Conservation (phyloP, 1,284 basidiomycete species). For the Waitea zeae region DNA sequence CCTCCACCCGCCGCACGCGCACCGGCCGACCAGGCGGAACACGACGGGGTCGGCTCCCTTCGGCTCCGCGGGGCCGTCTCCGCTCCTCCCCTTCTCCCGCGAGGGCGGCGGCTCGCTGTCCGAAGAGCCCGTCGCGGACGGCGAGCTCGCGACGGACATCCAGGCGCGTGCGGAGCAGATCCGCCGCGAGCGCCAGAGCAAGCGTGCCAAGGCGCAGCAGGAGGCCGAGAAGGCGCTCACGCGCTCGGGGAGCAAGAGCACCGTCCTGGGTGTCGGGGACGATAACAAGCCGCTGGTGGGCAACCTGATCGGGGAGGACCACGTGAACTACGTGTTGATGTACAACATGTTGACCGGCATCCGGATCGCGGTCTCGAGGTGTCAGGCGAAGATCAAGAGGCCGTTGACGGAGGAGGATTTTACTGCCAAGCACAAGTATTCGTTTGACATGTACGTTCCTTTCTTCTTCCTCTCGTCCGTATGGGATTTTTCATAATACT, state of each 20-base stretch:
- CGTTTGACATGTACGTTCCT: constrained; percentile 79
- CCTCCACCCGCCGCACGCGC: constrained; percentile 26
- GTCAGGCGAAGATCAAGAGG: constrained; percentile 87
- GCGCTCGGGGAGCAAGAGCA: constrained; percentile 17
- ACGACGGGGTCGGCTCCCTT: constrained; percentile 29
- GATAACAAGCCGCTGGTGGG: constrained; percentile 66
- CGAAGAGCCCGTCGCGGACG: constrained; percentile 12
- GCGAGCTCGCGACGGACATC: constrained; percentile 43
- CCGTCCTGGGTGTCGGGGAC: constrained; percentile 16
- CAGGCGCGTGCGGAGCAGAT: constrained; percentile 73
- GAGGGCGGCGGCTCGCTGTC: constrained; percentile 9
- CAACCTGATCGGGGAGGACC: constrained; percentile 91
- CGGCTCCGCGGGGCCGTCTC: too few species aligned
- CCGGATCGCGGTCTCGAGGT: constrained; percentile 87
- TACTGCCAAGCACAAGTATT: constrained; percentile 82
- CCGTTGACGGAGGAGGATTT: constrained; percentile 81
- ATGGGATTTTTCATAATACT: constrained; percentile 7
- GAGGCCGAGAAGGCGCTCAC: constrained; percentile 20
- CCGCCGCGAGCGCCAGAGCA: constrained; percentile 53
- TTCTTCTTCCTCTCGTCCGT: background rate
- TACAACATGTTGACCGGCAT: constrained; percentile 99
- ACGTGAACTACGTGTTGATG: constrained; percentile 98
- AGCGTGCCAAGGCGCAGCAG: constrained; percentile 47
- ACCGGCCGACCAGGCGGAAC: constrained; percentile 33
- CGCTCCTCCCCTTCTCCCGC: too few species aligned